phyloP scores from a whole-genome alignment of 2,329 filamentous ascomycete species.

The Penicillium decumbens region DNA sequence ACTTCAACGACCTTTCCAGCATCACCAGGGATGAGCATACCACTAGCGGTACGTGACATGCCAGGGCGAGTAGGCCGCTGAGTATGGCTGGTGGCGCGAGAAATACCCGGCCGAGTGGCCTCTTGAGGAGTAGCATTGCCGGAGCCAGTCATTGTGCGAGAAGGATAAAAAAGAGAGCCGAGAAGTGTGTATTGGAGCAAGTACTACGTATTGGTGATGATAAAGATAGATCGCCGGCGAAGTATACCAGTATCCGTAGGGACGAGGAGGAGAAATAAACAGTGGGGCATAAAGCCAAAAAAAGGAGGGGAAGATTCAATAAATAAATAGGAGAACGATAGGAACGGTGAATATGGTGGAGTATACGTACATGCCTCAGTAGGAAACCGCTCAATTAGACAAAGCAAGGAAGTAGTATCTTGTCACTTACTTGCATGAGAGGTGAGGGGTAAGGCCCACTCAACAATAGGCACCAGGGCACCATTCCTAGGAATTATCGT shows the following conservation, averaged over 20 bases:
- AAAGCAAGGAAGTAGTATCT: conserved; percentile 6
- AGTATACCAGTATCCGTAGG: neutral
- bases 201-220: neutral
- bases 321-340: conserved; percentile 6
- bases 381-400: conserved; percentile 12
- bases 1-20: conserved; percentile 59
- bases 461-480: conserved; percentile 19
- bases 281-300: neutral
- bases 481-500: conserved; percentile 41
- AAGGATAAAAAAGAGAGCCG: conserved; percentile 2
- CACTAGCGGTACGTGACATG: conserved; percentile 25
- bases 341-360: conserved; percentile 1
- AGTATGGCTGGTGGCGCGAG: conserved; percentile 41
- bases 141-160: conserved; percentile 54
- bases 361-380: conserved; percentile 20
- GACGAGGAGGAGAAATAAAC: conserved; percentile 3
- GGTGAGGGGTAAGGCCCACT: conserved; percentile 23
- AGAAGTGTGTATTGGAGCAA: neutral
- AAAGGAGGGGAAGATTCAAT: conserved; percentile 9
- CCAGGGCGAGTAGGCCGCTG: conserved; percentile 6
- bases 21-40: conserved; percentile 44
- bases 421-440: neutral
- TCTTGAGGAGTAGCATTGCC: conserved; percentile 53
- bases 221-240: neutral
- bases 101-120: conserved; percentile 17